These are phyloP conservation scores for Loxodes magnus DNA, from an alignment of 73 alveolate genomes.

Conservation along the genomic window DNA sequence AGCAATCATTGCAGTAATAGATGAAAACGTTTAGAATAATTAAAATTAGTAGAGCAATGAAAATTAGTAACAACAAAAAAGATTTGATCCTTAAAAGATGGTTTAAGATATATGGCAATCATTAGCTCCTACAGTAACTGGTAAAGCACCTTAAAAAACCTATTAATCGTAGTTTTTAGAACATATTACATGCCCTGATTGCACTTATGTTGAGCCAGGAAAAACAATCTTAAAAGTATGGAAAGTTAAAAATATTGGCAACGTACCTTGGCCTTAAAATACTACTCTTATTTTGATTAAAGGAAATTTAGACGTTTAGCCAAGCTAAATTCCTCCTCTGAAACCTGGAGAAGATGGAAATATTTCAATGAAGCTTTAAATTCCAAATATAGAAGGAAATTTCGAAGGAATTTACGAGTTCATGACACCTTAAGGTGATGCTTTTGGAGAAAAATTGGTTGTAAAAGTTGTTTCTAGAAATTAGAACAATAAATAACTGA, in stretches of 20 bases:
- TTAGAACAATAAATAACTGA: too few species aligned
- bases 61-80: too few species aligned
- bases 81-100: too few species aligned
- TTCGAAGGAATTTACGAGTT: conserved; percentile 7
- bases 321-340: too few species aligned
- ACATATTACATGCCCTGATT: conserved; percentile 1
- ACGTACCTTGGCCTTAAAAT: conserved; percentile 6
- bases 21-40: too few species aligned
- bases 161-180: conserved; percentile 4
- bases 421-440: conserved; percentile 7
- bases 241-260: conserved; percentile 3
- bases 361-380: neutral
- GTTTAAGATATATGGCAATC: too few species aligned
- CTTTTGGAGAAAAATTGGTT: conserved; percentile 5
- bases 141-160: too few species aligned
- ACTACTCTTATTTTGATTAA: too few species aligned
- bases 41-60: too few species aligned
- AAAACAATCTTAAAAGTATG: neutral
- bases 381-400: conserved; percentile 12
- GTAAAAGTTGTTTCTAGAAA: too few species aligned
- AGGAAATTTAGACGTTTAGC: too few species aligned
- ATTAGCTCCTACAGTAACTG: too few species aligned
- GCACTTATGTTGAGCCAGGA: conserved; percentile 2
- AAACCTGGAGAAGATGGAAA: conserved; percentile 4
- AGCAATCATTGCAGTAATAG: neutral